phyloP scores from a whole-genome alignment of 768 basidiomycete species.

The Stropharia rugosoannulata region DNA sequence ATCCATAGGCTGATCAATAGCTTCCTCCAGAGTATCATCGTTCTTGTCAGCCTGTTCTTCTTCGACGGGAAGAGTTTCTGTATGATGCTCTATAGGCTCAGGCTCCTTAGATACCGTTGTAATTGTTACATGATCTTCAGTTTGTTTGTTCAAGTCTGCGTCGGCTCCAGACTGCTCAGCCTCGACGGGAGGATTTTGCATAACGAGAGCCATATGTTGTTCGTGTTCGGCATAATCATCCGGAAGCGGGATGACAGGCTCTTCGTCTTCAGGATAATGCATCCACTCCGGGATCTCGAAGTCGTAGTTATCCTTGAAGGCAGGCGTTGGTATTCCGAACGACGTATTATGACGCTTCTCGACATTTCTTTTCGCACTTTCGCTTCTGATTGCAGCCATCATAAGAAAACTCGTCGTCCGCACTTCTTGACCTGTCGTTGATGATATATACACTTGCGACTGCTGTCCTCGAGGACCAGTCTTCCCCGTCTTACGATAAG shows the following conservation, averaged over 20 bases:
- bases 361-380: constrained; percentile 36
- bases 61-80: background rate
- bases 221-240: background rate
- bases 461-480: constrained; percentile 1
- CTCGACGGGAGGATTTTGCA: background rate
- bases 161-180: background rate
- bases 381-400: constrained; percentile 50
- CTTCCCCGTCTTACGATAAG: constrained; percentile 2
- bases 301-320: constrained; percentile 27
- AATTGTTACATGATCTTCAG: background rate
- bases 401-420: constrained; percentile 29
- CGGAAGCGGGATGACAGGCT: background rate
- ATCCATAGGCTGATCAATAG: background rate
- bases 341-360: constrained; percentile 54
- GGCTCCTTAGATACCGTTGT: background rate
- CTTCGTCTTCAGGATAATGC: constrained; percentile 11
- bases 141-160: background rate
- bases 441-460: constrained; percentile 7
- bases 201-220: background rate
- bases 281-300: constrained; percentile 62
- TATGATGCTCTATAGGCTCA: background rate
- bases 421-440: constrained; percentile 9
- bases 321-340: constrained; percentile 41
- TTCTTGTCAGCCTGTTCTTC: background rate
- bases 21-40: background rate